Percentiles rank a stretch among this genome's conserved stretches.
Evolutionary conservation across 305 asterid genomes (phyloP).

Genomic region (Fraxinus albicans): DNA sequence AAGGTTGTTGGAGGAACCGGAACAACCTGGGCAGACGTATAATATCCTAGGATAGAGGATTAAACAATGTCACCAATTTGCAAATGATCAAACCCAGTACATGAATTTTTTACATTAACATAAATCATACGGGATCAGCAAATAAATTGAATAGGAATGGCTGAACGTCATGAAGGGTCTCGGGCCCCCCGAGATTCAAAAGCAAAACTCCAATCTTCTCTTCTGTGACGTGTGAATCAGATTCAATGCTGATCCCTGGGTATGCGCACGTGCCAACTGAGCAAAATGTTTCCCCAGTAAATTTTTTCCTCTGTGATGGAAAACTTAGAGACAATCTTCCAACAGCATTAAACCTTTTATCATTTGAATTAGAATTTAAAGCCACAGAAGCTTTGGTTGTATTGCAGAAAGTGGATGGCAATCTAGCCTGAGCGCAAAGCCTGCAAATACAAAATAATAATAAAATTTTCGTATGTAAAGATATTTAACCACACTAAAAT

Average conservation of each 20-base stretch:
- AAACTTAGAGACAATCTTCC: constrained; percentile 38
- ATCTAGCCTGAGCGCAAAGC: constrained; percentile 21
- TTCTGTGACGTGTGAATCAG: constrained; percentile 40
- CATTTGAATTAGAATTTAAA: constrained; percentile 24
- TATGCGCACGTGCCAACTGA: constrained; percentile 47
- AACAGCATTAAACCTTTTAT: constrained; percentile 19
- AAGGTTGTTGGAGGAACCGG: constrained; percentile 79
- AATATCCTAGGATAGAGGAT: constrained; percentile 57
- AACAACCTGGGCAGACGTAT: constrained; percentile 94
- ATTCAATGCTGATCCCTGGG: constrained; percentile 34
- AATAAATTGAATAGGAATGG: constrained; percentile 84
- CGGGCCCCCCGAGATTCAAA: constrained; percentile 95
- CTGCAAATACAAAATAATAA: constrained; percentile 22
- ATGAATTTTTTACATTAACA: background rate
- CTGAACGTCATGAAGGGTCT: constrained; percentile 85
- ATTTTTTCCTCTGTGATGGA: constrained; percentile 28
- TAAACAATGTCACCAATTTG: constrained; percentile 10
- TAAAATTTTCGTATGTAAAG: background rate
- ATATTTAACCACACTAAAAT: background rate
- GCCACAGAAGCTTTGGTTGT: background rate
- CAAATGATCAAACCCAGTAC: constrained; percentile 1
- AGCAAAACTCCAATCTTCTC: constrained; percentile 84
- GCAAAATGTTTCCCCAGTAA: constrained; percentile 42
- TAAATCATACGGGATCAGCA: constrained; percentile 77
- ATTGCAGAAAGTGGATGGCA: constrained; percentile 17